Evolutionary conservation across 768 basidiomycete genomes (phyloP).

Genomic region (Suillus spraguei): DNA sequence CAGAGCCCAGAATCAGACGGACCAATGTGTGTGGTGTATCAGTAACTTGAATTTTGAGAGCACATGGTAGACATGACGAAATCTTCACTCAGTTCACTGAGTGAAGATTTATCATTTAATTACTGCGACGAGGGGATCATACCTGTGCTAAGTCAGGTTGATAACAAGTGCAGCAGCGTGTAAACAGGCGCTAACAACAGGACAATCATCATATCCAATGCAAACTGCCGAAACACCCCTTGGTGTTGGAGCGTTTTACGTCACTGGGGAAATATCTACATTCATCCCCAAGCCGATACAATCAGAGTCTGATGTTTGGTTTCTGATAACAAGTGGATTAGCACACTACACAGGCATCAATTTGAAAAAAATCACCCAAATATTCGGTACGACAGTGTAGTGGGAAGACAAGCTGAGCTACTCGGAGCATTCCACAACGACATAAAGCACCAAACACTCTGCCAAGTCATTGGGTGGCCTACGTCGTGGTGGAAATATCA

Average conservation of each 20-base stretch:
- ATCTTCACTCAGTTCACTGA: not conserved
- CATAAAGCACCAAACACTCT: not conserved
- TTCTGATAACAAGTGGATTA: too few relatives aligned
- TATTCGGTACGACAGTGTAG: not conserved
- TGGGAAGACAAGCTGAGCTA: not conserved
- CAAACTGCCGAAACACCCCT: too few relatives aligned
- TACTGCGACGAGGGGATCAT: not conserved
- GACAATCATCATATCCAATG: too few relatives aligned
- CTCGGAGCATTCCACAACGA: not conserved
- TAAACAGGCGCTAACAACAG: too few relatives aligned
- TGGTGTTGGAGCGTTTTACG: too few relatives aligned
- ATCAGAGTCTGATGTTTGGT: too few relatives aligned
- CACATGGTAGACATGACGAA: not conserved
- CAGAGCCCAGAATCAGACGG: too few relatives aligned
- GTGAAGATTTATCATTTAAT: not conserved
- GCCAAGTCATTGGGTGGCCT: not conserved
- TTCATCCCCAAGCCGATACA: too few relatives aligned
- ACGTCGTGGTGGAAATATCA: not conserved
- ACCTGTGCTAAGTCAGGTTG: not conserved
- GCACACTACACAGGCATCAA: not conserved
- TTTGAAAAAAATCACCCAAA: not conserved
- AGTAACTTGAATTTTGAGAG: not conserved
- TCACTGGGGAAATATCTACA: too few relatives aligned
- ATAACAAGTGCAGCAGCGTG: too few relatives aligned
- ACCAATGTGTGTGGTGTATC: too few relatives aligned